Base-by-base conservation (phyloP, 2,329 filamentous ascomycete genomes). In the Botrytis galanthina region DNA sequence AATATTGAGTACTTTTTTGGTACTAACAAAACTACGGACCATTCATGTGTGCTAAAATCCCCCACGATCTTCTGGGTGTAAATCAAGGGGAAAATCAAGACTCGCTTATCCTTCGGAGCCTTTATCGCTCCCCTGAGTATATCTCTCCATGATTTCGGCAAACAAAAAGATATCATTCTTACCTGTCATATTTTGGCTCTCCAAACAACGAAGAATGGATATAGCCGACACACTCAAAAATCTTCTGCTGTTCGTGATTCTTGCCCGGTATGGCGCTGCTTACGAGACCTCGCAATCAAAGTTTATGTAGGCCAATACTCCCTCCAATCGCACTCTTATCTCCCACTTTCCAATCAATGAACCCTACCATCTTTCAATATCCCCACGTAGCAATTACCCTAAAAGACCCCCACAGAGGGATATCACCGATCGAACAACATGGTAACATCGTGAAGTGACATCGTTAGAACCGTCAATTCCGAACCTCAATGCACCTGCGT, bases 361-460 rank as follows among this genome's bases (percentile, higher is more conserved):
- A 39, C 14, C 46, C 42, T 57, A 68, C 57, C 66, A 14, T 57
- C 39, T 48, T 57, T 32, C 66, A 42, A 29, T 3, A 57, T 54
- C 26, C 32, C 26, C 22, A 51, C 46, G 18, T 16, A 39, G 32
- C 32, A 35, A 42, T 22, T 26, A 42, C 37, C 48, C 66, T 48
- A 9, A 57, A 42, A 32, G 14, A 51, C 66, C 64, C 48, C 66
- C 66, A 69, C 66, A 29, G 48, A 10, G 48, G n/a, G 37, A 57
- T 29, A 69, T 44, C 66, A 57, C 26, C 37, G 32, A 42, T 9
- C 20, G 10, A 32, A 42, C 54, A 68, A 32, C 35, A 57, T 32
- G n/a, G 48, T 69, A 57, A 69, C 39, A 64, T 64, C 18, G 39
- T 64, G 39, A 42, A 44, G 61, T 63, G 37, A 63, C 64, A 68